Conservation (phyloP, 371 early-diverging fungal genomes). For the Mucor irregularis region DNA sequence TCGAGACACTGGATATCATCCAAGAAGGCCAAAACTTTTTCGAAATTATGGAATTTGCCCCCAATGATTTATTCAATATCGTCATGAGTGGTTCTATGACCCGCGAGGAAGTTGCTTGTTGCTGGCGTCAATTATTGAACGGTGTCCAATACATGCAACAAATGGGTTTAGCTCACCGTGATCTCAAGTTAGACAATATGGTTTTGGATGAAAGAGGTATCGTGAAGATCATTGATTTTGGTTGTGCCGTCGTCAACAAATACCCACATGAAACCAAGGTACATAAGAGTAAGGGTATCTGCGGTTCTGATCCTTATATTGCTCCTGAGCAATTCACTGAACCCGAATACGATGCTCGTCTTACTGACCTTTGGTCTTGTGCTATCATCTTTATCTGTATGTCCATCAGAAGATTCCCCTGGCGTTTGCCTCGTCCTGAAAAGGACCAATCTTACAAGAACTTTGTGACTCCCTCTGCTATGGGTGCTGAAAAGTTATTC, state of each 20-base stretch:
- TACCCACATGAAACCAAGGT: slow-evolving; percentile 64
- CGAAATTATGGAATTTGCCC: slow-evolving; percentile 85
- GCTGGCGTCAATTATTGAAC: slow-evolving; percentile 73
- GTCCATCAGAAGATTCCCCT: slow-evolving; percentile 75
- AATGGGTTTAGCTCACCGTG: slow-evolving; percentile 85
- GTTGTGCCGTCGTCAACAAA: slow-evolving; percentile 79
- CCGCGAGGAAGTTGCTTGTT: slow-evolving; percentile 68
- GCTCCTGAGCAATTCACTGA: slow-evolving; percentile 72
- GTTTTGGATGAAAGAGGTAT: slow-evolving; percentile 67
- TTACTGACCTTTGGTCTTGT: slow-evolving; percentile 75
- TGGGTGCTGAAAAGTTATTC: slow-evolving; percentile 30
- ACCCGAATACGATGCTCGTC: slow-evolving; percentile 62
- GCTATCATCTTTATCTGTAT: slow-evolving; percentile 77
- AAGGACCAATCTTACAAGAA: slow-evolving; percentile 47
- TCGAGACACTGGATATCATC: slow-evolving; percentile 85
- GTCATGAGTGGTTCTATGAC: slow-evolving; percentile 71
- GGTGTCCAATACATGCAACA: slow-evolving; percentile 74
- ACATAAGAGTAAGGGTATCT: slow-evolving; percentile 66
- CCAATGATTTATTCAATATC: slow-evolving; percentile 74
- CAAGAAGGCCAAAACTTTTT: slow-evolving; percentile 61
- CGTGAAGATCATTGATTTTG: slow-evolving; percentile 93
- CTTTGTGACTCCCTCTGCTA: slow-evolving; percentile 17
- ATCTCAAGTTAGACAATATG: slow-evolving; percentile 88
- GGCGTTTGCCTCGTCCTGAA: slow-evolving; percentile 61
- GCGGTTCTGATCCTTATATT: slow-evolving; percentile 82